phyloP scores from a whole-genome alignment of 2,329 filamentous ascomycete species.

The Fusarium camptoceras region DNA sequence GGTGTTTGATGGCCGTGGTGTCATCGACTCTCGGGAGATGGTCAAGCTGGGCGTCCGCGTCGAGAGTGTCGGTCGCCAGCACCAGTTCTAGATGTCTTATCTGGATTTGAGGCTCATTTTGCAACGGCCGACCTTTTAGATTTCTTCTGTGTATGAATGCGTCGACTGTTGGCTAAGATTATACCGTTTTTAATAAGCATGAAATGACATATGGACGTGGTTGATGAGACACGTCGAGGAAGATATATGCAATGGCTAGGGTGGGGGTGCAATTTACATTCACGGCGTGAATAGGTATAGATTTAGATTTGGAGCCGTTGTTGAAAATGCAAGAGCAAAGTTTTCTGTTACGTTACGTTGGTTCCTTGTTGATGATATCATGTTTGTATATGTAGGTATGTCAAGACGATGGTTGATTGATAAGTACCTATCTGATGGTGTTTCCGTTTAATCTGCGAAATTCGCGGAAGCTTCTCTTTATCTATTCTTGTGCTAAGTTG shows the following conservation, averaged over 20 bases:
- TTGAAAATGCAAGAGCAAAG: conserved; percentile 41
- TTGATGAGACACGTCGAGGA: conserved; percentile 42
- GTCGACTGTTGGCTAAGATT: conserved; percentile 44
- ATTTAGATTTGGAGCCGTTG: conserved; percentile 45
- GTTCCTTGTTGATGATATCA: not conserved
- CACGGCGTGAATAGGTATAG: conserved; percentile 42
- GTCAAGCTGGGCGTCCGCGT: conserved; percentile 63
- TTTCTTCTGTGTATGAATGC: conserved; percentile 46
- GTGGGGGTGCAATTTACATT: conserved; percentile 27
- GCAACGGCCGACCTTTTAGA: conserved; percentile 38
- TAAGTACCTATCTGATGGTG: not conserved
- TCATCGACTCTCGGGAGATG: conserved; percentile 62
- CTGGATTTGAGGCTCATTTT: conserved; percentile 22
- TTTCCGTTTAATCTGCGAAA: not conserved
- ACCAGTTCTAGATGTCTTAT: conserved; percentile 51
- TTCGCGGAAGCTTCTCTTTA: not conserved
- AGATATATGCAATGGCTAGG: conserved; percentile 34
- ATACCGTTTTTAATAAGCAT: conserved; percentile 51
- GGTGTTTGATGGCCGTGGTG: conserved; percentile 68
- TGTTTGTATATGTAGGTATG: not conserved
- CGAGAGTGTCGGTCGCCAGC: conserved; percentile 64
- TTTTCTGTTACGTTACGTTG: conserved; percentile 20
- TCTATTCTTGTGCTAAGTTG: conserved; percentile 1
- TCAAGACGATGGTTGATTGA: not conserved
- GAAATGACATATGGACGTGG: conserved; percentile 46